Conservation (phyloP, 2,329 filamentous ascomycete genomes). For the Diplodia scrobiculata region DNA sequence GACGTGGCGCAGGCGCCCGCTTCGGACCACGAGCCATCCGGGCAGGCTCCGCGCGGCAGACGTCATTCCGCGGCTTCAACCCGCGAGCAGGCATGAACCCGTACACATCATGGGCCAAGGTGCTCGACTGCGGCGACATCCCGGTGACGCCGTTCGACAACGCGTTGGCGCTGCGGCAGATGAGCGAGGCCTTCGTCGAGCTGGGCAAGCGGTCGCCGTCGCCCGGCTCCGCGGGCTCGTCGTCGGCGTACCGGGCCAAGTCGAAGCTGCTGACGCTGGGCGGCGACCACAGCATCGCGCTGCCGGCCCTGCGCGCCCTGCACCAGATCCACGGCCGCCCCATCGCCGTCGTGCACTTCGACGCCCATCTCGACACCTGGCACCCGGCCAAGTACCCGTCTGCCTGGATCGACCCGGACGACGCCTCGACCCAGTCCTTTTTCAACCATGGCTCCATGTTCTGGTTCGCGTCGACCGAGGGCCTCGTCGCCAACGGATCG, state of each 20-base stretch:
- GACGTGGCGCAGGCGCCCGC: slow-evolving; percentile 51
- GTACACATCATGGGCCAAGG: slow-evolving; percentile 73
- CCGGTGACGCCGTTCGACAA: slow-evolving; percentile 88
- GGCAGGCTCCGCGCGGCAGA: slow-evolving; percentile 78
- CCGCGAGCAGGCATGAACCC: slow-evolving; percentile 80
- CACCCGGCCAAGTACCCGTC: slow-evolving; percentile 78
- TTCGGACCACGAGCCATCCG: slow-evolving; percentile 89
- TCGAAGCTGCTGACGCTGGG: slow-evolving; percentile 54
- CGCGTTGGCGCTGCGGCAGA: slow-evolving; percentile 74
- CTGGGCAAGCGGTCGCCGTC: slow-evolving; percentile 56
- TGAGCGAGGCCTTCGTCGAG: slow-evolving; percentile 77
- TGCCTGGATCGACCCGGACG: slow-evolving; percentile 63
- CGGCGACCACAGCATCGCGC: slow-evolving; percentile 55
- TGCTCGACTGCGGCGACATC: slow-evolving; percentile 89
- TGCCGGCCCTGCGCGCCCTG: slow-evolving; percentile 54
- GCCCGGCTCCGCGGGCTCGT: slow-evolving; percentile 42
- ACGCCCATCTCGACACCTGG: slow-evolving; percentile 79
- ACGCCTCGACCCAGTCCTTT: slow-evolving; percentile 64
- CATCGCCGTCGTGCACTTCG: slow-evolving; percentile 55
- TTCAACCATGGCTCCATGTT: slow-evolving; percentile 94
- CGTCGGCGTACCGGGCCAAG: slow-evolving; percentile 47
- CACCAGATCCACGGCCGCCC: slow-evolving; percentile 50
- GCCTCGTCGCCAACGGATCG: slow-evolving; percentile 71
- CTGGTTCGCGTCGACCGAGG: slow-evolving; percentile 81
- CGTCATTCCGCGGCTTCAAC: slow-evolving; percentile 78